These are phyloP conservation scores for Hemisphaericaspora nanyangensis DNA, from an alignment of 805 yeast genomes.

Conservation along the genomic window DNA sequence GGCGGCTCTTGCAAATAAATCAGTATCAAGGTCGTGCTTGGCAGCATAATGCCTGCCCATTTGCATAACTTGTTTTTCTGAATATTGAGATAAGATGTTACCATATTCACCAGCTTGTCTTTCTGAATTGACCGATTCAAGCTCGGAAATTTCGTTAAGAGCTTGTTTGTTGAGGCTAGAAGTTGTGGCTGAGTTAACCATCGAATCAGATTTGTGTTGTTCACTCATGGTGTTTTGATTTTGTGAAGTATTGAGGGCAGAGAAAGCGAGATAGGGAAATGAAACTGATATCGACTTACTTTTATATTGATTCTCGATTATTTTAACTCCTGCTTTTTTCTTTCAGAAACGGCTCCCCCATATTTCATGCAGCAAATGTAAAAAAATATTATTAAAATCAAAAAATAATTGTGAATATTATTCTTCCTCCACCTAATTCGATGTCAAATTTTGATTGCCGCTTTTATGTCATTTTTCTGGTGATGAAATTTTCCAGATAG, in stretches of 20 bases:
- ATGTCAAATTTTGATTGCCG: too few species aligned
- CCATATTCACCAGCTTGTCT: slow-evolving; percentile 22
- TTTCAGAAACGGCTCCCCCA: too few species aligned
- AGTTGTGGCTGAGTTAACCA: not conserved
- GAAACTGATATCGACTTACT: too few species aligned
- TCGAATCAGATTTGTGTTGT: not conserved
- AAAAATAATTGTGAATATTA: too few species aligned
- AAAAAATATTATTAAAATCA: too few species aligned
- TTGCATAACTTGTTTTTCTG: slow-evolving; percentile 59
- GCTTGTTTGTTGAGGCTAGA: not conserved
- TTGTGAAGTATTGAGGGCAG: not conserved
- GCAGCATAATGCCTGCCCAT: slow-evolving; percentile 68
- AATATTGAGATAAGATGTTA: slow-evolving; percentile 53
- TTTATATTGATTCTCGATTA: too few species aligned
- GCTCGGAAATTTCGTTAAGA: slow-evolving; percentile 13
- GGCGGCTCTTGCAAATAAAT: slow-evolving; percentile 59
- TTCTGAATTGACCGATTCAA: slow-evolving; percentile 16
- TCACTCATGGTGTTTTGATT: not conserved
- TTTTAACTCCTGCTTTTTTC: too few species aligned
- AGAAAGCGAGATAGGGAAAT: too few species aligned
- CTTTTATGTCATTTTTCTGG: too few species aligned
- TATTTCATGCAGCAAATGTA: too few species aligned
- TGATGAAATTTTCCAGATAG: too few species aligned
- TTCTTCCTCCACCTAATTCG: too few species aligned
- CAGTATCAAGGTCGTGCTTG: slow-evolving; percentile 52